These are phyloP conservation scores for Talaromyces stipitatus DNA, from an alignment of 495 filamentous ascomycete genomes.

Conservation along the genomic window DNA sequence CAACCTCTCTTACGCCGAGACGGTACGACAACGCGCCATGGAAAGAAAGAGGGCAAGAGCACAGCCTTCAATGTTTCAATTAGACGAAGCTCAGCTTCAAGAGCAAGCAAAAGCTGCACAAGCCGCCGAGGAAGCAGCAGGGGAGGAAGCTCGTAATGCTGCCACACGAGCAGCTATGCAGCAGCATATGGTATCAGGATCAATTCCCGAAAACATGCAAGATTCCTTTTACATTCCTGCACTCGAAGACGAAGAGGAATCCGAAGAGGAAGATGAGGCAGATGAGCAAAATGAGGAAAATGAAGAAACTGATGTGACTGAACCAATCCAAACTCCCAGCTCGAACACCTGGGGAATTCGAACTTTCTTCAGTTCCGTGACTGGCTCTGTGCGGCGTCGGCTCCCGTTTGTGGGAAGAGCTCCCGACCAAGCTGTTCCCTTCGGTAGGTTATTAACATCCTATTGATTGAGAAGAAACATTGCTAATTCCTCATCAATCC, in stretches of 20 bases:
- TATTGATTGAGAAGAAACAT: background rate
- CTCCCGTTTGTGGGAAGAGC: background rate
- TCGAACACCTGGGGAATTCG: conserved; percentile 4
- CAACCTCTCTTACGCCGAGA: background rate
- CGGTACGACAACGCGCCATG: background rate
- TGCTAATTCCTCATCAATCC: background rate
- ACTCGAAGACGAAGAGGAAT: background rate
- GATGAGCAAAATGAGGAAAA: background rate
- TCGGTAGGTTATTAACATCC: background rate
- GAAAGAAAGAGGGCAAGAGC: background rate
- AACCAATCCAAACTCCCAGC: background rate
- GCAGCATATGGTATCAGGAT: background rate
- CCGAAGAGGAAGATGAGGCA: background rate
- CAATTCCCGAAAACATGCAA: background rate
- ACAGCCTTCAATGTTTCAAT: background rate
- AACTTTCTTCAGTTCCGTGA: background rate
- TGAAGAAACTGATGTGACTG: background rate
- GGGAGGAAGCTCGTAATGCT: background rate
- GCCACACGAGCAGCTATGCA: background rate
- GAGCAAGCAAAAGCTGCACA: background rate
- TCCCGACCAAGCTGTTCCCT: conserved; percentile 4
- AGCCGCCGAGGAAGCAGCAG: background rate
- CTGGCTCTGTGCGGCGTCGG: background rate
- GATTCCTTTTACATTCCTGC: background rate
- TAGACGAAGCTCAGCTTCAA: background rate